Conservation (phyloP, 148 eudicot genomes). For the Fallopia convolvulus region DNA sequence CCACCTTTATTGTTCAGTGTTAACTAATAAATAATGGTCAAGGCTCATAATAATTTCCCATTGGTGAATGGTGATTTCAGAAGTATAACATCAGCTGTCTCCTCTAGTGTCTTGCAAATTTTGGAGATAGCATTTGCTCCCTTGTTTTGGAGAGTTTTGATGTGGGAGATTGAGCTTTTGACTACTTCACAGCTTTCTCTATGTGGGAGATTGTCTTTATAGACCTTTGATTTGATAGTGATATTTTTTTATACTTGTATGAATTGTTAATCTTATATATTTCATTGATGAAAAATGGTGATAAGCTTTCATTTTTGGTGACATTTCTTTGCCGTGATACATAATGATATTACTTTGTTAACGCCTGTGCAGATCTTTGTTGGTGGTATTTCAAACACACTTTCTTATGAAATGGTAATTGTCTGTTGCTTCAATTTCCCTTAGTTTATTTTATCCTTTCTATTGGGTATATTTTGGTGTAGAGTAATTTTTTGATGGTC, state of each 20-base stretch:
- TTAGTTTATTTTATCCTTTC: neutral
- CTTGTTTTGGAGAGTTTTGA: neutral
- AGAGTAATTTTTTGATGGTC: neutral
- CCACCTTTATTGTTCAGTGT: neutral
- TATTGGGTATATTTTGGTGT: neutral
- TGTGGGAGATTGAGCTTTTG: neutral
- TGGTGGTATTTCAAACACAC: constrained; percentile 70
- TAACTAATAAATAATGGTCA: neutral
- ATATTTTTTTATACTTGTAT: neutral
- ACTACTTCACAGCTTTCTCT: neutral
- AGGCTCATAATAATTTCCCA: neutral
- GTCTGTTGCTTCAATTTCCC: constrained; percentile 1
- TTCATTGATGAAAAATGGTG: neutral
- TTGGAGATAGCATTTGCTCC: neutral
- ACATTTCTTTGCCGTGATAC: neutral
- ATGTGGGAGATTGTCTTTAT: neutral
- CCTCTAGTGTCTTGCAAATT: neutral
- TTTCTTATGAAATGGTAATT: constrained; percentile 83
- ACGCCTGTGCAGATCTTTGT: constrained; percentile 69
- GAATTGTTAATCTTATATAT: neutral
- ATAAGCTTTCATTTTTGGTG: neutral
- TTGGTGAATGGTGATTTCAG: neutral
- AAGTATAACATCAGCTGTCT: neutral
- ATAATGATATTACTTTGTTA: constrained; percentile 11
- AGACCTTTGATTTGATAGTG: neutral